These are phyloP conservation scores for Musa itinerans DNA, from an alignment of 176 grass and related monocot genomes.

Conservation along the genomic window DNA sequence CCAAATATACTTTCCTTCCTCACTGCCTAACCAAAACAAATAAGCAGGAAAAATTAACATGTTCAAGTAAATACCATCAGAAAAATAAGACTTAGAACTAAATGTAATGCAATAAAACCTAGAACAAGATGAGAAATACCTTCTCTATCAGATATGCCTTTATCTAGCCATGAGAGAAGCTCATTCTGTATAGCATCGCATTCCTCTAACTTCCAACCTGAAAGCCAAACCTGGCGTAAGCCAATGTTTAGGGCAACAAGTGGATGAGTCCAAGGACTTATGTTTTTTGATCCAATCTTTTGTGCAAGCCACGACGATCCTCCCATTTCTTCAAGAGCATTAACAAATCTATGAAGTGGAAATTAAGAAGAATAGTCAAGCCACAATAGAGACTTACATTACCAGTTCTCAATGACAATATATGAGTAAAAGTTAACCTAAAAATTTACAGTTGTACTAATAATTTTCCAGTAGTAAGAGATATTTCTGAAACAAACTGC, in stretches of 20 bases:
- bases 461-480: too few relatives aligned
- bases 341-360: slow-evolving; percentile 44
- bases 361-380: slow-evolving; percentile 12
- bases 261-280: slow-evolving; percentile 46
- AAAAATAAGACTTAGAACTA: neutral
- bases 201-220: slow-evolving; percentile 77
- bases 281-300: slow-evolving; percentile 41
- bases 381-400: neutral
- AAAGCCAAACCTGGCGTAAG: slow-evolving; percentile 65
- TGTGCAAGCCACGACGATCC: slow-evolving; percentile 59
- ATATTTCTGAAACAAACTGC: too few relatives aligned
- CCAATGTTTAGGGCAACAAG: slow-evolving; percentile 76
- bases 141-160: slow-evolving; percentile 73
- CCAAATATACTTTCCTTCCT: slow-evolving; percentile 88
- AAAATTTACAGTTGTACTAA: too few relatives aligned
- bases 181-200: slow-evolving; percentile 77
- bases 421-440: neutral
- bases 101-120: neutral
- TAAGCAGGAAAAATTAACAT: slow-evolving; percentile 18
- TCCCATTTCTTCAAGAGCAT: slow-evolving; percentile 68
- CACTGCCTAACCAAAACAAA: slow-evolving; percentile 42
- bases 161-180: slow-evolving; percentile 69
- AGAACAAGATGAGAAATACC: slow-evolving; percentile 30
- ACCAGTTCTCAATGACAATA: neutral
- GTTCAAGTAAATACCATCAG: neutral